A percentile compares a stretch with the other conserved stretches of the same genome.
Evolutionary conservation across 306 rosid species (phyloP).

Genomic region (Quercus mongolica): DNA sequence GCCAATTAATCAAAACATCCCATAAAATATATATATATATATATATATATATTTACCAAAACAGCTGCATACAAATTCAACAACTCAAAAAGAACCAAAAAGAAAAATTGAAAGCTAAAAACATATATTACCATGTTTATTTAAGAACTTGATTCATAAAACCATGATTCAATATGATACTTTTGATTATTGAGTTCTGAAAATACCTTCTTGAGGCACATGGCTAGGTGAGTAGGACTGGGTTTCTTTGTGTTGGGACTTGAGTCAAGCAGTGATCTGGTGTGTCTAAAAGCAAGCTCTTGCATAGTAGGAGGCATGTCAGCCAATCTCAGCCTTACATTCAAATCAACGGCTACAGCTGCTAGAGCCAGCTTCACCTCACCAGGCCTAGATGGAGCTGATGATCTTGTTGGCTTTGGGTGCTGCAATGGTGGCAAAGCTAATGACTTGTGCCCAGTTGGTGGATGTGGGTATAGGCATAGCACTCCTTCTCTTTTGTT

Average conservation of each 20-base stretch:
- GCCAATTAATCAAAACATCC: neutral
- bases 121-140: neutral
- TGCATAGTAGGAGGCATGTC: slow-evolving; percentile 26
- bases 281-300: slow-evolving; percentile 19
- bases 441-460: neutral
- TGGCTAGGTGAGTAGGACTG: slow-evolving; percentile 25
- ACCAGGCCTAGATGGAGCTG: neutral
- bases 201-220: slow-evolving; percentile 29
- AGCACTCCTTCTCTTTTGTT: neutral
- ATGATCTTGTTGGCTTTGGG: neutral
- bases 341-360: slow-evolving; percentile 22
- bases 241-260: slow-evolving; percentile 4
- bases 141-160: neutral
- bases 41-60: too few relatives aligned
- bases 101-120: too few relatives aligned
- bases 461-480: too few relatives aligned
- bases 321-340: slow-evolving; percentile 24
- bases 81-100: neutral
- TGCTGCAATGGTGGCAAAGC: neutral
- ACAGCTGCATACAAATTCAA: neutral
- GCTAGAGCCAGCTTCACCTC: slow-evolving; percentile 14
- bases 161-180: neutral
- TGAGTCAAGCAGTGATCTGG: slow-evolving; percentile 19
- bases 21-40: too few relatives aligned
- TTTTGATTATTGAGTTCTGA: too few relatives aligned